Base-by-base conservation (phyloP, 108 stramenopile genomes). In the Cyclotella distinguenda region DNA sequence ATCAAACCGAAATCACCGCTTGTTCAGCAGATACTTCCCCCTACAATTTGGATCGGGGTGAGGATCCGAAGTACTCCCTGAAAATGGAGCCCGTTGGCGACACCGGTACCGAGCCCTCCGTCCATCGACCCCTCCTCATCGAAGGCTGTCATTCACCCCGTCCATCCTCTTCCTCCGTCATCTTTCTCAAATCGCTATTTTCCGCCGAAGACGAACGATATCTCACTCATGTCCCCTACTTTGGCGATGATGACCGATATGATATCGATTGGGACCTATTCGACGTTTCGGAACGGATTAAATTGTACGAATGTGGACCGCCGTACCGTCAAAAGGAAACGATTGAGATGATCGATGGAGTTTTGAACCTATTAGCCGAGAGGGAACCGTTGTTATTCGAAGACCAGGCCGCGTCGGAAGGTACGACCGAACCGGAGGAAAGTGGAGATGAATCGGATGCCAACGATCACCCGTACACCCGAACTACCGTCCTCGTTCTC, bases 211-310 rank as follows among this genome's bases (percentile, higher is more conserved):
- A 85, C 68, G 70, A 82, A 55, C 66, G 57, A 10, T 56, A 61
- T 28, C 39, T 83, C 38, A 49, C 74, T 6, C 82, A 79, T 58
- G 80, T 85, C 19, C 89, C 89, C 10, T 84, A 87, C 60, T 87
- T 90, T 70, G 92, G 89, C 11, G 89, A 94, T 45, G 86, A 86
- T 32, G 82, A 83, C 38, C 58, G 67, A n/a, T 79, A 80, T 31
- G 87, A 83, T 39, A 35, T 83, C 10, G 77, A 72, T 15, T 60
- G 53, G 21, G 80, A 84, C 35, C 42, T 84, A 48, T 74, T 64
- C 31, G 77, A 84, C 45, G 38, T 70, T 10, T 50, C 42, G 18
- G 60, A 70, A 18, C 47, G 78, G 27, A 64, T 71, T 39, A 50
- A 49, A 39, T 9, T 66, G 27, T 50, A 74, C 35, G 66, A 71